Base-by-base conservation (phyloP, 306 rosid genomes). In the Urtica urens region DNA sequence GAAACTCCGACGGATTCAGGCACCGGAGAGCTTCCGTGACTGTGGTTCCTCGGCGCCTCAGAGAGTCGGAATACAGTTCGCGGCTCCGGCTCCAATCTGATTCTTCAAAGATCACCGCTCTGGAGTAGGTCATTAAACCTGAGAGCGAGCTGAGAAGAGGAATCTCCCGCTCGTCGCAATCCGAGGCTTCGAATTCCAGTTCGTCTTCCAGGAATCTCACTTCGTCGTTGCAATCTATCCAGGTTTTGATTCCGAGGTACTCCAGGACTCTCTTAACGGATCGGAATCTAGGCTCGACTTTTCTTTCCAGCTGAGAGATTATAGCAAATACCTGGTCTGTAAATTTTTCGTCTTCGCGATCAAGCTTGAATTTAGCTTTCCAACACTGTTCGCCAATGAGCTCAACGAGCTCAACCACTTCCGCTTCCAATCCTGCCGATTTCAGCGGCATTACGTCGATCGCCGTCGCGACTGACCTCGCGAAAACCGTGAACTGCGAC, bases 341-440 rank as follows among this genome's bases (percentile, higher is more conserved):
- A 1, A 46, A 24, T 20, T 12, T 10, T 18, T 60, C 77, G 16
- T 83, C 96, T 9, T 27, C 65, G 5, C 30, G 51, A 41, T 78
- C 70, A 8, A 70, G 18, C 39, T 79, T 73, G 15, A 83, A 27
- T 15, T 53, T 72, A 13, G 48, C 68, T 26, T 43, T 80, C 21
- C 86, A 35, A 0, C 88, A 76, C 70, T 88, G 96, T 65, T 58
- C 76, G 1, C 70, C 47, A 0, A 81, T 59, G 18, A 88, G 49
- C 15, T 76, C 78, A 4, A 81, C 68, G 3, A 88, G 27, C 56
- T 88, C 96, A 45, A 59, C 78, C 10, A 88, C 88, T 41, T 88
- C 96, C 1, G 24, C 47, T 1, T 71, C 52, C 0, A 79, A 49
- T 2, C 68, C 52, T 44, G 81, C 45, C 39, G 11, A n/a, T 2